Percentiles rank a stretch among this genome's conserved stretches.
phyloP scores from a whole-genome alignment of 257 asterid genomes.

The Solanum boliviense region DNA sequence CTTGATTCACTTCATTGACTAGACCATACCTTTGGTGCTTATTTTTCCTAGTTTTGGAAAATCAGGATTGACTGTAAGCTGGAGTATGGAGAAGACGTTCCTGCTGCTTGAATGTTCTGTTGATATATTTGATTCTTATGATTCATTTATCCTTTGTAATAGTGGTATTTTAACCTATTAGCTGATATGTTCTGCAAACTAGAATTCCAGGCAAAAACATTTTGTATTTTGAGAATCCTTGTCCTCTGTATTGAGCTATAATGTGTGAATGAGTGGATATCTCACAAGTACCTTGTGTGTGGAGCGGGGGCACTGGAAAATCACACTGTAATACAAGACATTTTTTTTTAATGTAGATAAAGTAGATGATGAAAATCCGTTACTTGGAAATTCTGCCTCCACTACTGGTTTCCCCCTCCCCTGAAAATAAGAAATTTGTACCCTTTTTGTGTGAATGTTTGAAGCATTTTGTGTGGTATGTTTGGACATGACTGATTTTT shows the following conservation, averaged over 20 bases:
- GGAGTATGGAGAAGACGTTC: neutral
- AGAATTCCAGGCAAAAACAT: neutral
- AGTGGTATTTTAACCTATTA: neutral
- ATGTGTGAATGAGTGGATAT: neutral
- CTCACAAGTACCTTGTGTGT: too few species aligned
- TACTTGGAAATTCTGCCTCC: neutral
- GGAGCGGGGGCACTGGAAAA: neutral
- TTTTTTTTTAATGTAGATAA: neutral
- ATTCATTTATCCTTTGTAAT: neutral
- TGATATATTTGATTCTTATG: neutral
- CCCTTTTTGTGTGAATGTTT: neutral
- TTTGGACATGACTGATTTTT: neutral
- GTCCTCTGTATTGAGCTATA: neutral
- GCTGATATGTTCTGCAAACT: neutral
- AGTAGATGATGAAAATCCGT: neutral
- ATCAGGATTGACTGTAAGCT: neutral
- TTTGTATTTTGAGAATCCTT: neutral
- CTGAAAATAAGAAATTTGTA: neutral
- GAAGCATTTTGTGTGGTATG: neutral
- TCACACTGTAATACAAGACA: neutral
- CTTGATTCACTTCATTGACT: neutral
- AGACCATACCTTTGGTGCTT: neutral
- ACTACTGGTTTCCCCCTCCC: neutral
- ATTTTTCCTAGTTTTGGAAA: neutral
- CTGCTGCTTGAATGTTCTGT: neutral